These are phyloP conservation scores for Candida sp. DNA, from an alignment of 1,139 yeast species.

Conservation along the genomic window DNA sequence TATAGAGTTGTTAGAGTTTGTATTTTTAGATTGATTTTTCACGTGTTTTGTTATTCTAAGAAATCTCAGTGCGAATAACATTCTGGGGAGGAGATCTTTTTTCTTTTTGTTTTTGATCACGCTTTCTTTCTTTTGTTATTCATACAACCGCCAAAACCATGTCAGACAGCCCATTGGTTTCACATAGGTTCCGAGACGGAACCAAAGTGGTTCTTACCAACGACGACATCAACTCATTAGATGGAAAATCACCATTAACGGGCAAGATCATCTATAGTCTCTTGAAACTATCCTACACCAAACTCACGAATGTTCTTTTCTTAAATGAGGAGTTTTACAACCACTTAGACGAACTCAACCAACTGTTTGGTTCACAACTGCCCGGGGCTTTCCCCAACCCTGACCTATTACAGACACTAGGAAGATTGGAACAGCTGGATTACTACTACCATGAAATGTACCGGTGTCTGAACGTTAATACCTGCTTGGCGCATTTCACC, in stretches of 20 bases:
- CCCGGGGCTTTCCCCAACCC: too few species aligned
- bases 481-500: not conserved
- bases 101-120: not conserved
- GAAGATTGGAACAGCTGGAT: not conserved
- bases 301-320: not conserved
- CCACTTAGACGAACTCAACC: not conserved
- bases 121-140: not conserved
- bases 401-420: too few species aligned
- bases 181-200: not conserved
- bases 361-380: too few species aligned
- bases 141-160: not conserved
- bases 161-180: not conserved
- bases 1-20: too few species aligned
- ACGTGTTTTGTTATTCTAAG: conserved; percentile 32
- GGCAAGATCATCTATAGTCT: not conserved
- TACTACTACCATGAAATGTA: not conserved
- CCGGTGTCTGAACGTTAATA: not conserved
- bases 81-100: not conserved
- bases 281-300: not conserved
- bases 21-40: not conserved
- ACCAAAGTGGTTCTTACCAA: not conserved
- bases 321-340: not conserved
- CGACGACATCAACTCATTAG: not conserved
- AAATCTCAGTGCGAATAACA: conserved; percentile 17
- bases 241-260: not conserved